Evolutionary conservation across 108 stramenopile species (phyloP), one percentile per base, ranked within the genome.

Genomic region (Nitzschia sp.): DNA sequence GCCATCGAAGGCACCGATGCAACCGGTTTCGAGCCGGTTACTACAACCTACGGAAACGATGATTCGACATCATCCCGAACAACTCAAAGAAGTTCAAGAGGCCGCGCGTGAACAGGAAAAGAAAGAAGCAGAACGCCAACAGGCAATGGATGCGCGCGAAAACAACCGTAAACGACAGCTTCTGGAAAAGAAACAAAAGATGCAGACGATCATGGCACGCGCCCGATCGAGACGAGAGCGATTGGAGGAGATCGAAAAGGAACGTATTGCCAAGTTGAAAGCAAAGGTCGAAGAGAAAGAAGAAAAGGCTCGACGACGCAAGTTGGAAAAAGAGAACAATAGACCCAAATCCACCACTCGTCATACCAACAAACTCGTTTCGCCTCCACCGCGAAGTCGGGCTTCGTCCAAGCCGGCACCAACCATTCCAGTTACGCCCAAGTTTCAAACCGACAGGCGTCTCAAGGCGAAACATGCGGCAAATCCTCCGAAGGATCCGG

Each of bases 371-470:
- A 15, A 12, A 3, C 24, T 21, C 20, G 24, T 54, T n/a, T 62
- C 10, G 61, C 8, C n/a, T 40, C 21, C 61, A 43, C n/a, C 44
- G 15, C 10, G 3, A 22, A 51, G 29, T 34, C 29, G 29, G 29
- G 29, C 29, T 5, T 5, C 29, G 29, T 34, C 29, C 29, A 34
- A 41, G 10, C 34, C 10, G 17, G 46, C 51, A 56, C 60, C 58
- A 6, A 75, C 73, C 60, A 61, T 75, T 50, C 73, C 67, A 3
- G 17, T 62, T 2, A 56, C 53, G 10, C 73, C 73, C n/a, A 68
- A 26, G 10, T 75, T 75, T 41, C 56, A 39, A 7, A 75, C 60
- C 0, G 66, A 67, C 65, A 42, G 41, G n/a, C 66, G 73, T 11
- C 43, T 61, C 24, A 56, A 53, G 43, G 10, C 69, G 17, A 20